Evolutionary conservation across 2,329 filamentous ascomycete species (phyloP), one percentile per base, ranked within the genome.

Genomic region (Penicillium sp.): DNA sequence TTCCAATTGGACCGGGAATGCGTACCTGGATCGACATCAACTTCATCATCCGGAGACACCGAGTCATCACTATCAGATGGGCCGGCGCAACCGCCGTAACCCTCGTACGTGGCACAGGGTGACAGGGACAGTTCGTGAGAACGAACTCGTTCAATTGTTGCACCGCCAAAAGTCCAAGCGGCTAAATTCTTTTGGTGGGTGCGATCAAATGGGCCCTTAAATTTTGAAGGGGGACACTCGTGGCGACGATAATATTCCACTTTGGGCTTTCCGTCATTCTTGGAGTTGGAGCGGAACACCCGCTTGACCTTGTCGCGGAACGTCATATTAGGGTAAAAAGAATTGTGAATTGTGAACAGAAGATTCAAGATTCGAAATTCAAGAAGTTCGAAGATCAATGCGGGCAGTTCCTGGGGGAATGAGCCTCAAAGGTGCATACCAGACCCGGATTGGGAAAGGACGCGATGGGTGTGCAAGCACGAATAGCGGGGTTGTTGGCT

Each of bases 161-260:
- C 67, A 10, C 61, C 60, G 9, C 64, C 64, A 43, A 77, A 75
- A 8, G 71, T 72, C 67, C 74, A 77, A 10, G 72, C 68, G 11
- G 72, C 70, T 39, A 77, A 55, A 29, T 54, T 65, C 35, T 70
- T 68, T 55, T 74, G 67, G 53, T 77, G 75, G 52, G 68, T 68
- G 43, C 68, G 68, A 53, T 77, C 73, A 53, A 75, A 73, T 0
- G 73, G 75, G 9, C 75, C 75, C 12, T 67, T 67, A 54, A 77
- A 77, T 49, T 77, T 77, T 28, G 75, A 75, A 13, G 65, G 69
- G 1, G 75, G 75, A 14, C 75, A 66, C 57, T 77, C 75, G 57
- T 71, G 59, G 16, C 72, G 72, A 49, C 71, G 71, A 61, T 77
- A 77, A 55, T 77, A 73, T 65, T 76, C 69, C 50, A 76, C 67